These are phyloP conservation scores for Daldinia grandis DNA, from an alignment of 495 filamentous ascomycete species.

Conservation along the genomic window DNA sequence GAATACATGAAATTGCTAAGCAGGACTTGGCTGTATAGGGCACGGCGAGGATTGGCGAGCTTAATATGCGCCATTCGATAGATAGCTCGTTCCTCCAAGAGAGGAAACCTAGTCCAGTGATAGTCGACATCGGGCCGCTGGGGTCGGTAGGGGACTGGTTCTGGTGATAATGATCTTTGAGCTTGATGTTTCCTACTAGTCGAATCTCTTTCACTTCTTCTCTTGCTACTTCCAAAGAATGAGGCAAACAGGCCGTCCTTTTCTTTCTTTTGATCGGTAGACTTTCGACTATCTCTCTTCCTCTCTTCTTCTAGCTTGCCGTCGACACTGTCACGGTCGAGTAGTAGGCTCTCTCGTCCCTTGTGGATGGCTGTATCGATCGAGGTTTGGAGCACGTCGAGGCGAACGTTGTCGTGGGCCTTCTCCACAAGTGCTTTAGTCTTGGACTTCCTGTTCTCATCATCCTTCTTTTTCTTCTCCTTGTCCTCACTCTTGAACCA, in stretches of 20 bases:
- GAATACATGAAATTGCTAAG: slow-evolving; percentile 99
- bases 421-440: slow-evolving; percentile 61
- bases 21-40: slow-evolving; percentile 92
- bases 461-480: slow-evolving; percentile 67
- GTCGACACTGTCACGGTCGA: slow-evolving; percentile 80
- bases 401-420: slow-evolving; percentile 74
- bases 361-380: slow-evolving; percentile 68
- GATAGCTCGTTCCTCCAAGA: slow-evolving; percentile 95
- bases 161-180: slow-evolving; percentile 78
- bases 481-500: slow-evolving; percentile 64
- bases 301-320: slow-evolving; percentile 80
- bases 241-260: slow-evolving; percentile 87
- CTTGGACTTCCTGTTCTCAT: slow-evolving; percentile 66
- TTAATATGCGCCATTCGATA: slow-evolving; percentile 99
- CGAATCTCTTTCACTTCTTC: slow-evolving; percentile 77
- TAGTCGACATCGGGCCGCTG: slow-evolving; percentile 90
- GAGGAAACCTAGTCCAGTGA: slow-evolving; percentile 94
- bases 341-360: slow-evolving; percentile 81
- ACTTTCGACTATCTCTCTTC: slow-evolving; percentile 80
- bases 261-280: slow-evolving; percentile 85
- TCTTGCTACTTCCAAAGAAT: slow-evolving; percentile 85
- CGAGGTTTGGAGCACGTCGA: slow-evolving; percentile 83
- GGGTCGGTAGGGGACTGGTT: slow-evolving; percentile 71
- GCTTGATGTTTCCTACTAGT: slow-evolving; percentile 75
- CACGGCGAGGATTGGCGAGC: slow-evolving; percentile 92